A percentile compares a stretch with the other conserved stretches of the same genome.
Conservation (phyloP, 352 stramenopile species). For the Globisporangium heterothallicum region DNA sequence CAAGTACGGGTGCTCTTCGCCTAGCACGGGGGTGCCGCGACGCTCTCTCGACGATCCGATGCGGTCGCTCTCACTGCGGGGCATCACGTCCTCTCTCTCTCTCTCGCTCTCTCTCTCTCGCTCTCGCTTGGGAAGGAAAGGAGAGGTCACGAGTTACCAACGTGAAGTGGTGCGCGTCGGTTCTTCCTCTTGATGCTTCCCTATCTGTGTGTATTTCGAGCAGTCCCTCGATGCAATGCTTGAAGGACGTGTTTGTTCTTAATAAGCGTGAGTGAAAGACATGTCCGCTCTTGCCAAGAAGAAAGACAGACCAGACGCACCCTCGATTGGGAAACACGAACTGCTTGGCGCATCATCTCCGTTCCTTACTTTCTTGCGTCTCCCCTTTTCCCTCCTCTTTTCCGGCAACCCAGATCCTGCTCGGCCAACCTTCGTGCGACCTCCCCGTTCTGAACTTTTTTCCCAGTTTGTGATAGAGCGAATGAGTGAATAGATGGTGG, state of each 20-base stretch:
- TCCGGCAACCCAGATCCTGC: neutral
- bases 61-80: slow-evolving; percentile 17
- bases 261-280: neutral
- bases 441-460: slow-evolving; percentile 1
- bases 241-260: neutral
- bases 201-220: too few species aligned
- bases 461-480: neutral
- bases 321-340: neutral
- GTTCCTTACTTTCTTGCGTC: neutral
- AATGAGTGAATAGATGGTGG: too few species aligned
- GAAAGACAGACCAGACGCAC: neutral
- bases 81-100: too few species aligned
- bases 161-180: too few species aligned
- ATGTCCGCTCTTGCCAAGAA: neutral
- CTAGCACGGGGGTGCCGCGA: slow-evolving; percentile 59
- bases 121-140: too few species aligned
- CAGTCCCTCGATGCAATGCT: too few species aligned
- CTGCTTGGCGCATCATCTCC: neutral
- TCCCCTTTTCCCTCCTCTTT: neutral
- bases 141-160: too few species aligned
- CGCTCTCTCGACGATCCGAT: slow-evolving; percentile 31
- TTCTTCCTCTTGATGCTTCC: too few species aligned
- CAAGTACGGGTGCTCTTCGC: slow-evolving; percentile 64
- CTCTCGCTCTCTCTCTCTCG: too few species aligned
- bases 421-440: slow-evolving; percentile 12